Base-by-base conservation (phyloP, 192 early-diverging fungal species). In the Backusella psychrophila region DNA sequence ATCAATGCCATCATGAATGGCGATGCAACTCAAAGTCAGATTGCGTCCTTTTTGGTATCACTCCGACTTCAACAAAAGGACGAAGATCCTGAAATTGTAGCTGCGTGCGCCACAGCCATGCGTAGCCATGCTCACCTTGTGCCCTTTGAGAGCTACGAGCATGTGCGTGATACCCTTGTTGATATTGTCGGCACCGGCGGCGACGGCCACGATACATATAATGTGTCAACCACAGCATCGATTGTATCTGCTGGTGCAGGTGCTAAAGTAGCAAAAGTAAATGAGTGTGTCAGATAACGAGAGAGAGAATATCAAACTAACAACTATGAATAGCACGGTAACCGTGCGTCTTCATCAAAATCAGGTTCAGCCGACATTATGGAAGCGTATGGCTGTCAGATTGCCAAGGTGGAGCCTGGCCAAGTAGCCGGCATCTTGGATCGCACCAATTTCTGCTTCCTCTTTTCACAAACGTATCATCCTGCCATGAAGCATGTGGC, bases 171-270 rank as follows among this genome's bases (percentile, higher is more conserved):
- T 35, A 83, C 85, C 59, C 77, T 95, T 7, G 91, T 92, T 3
- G 97, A 99, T 77, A 97, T 98, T 82, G 96, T 98, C 3, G 98
- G 98, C 4, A 99, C 98, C 1, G 98, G 98, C n/a, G 98, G 98
- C 9, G 98, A 99, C 85, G 97, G 97, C 17, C 94, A 96, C 79
- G 89, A 98, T 82, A 99, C 98, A 21, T 99, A 97, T 80, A 99
- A 99, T 78, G 96, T 98, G 15, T 94, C 93, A 1, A 99, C 98
- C 0, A 95, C 98, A 0, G 89, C 95, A 14, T 90, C 94, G 39
- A 90, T 99, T 42, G 93, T 99, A 0, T 94, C 94, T 14, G 98
- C 96, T 1, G 97, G 96, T 26, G 95, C 96, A 5, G 96, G 97
- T 19, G 87, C 89, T 71, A 87, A 86, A 75, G 91, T 99, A 66